These are phyloP conservation scores for Amanita jacksonii DNA, from an alignment of 768 basidiomycete genomes.

Conservation along the genomic window DNA sequence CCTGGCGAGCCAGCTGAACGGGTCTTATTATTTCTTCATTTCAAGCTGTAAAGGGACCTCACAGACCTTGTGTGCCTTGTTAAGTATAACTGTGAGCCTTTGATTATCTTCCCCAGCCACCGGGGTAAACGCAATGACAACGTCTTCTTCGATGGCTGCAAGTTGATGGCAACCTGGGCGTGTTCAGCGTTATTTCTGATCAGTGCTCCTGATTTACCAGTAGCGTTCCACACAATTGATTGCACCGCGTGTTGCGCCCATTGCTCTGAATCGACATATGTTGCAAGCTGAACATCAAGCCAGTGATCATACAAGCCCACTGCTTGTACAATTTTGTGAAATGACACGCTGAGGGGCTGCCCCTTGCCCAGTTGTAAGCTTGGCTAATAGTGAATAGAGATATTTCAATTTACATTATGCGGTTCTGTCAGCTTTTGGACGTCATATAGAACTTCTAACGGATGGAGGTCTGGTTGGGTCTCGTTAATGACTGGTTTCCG, in stretches of 20 bases:
- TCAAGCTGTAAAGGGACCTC: constrained; percentile 7
- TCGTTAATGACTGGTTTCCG: constrained; percentile 53
- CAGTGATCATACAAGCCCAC: constrained; percentile 64
- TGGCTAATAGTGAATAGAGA: constrained; percentile 1
- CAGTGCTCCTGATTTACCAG: constrained; percentile 34
- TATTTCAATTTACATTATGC: constrained; percentile 36
- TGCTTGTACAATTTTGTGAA: constrained; percentile 58
- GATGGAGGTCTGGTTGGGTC: constrained; percentile 67
- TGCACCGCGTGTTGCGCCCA: constrained; percentile 70
- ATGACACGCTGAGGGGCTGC: constrained; percentile 61
- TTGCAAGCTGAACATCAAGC: constrained; percentile 45
- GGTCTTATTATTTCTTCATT: constrained; percentile 9
- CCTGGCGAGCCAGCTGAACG: constrained; percentile 56
- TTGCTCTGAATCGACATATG: constrained; percentile 47
- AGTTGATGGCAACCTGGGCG: constrained; percentile 55
- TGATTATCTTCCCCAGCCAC: constrained; percentile 51
- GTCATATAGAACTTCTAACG: constrained; percentile 69
- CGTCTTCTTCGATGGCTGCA: constrained; percentile 55
- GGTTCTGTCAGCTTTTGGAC: constrained; percentile 67
- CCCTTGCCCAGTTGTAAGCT: constrained; percentile 29
- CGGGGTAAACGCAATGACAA: constrained; percentile 59
- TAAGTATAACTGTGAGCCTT: constrained; percentile 49
- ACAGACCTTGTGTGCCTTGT: constrained; percentile 58
- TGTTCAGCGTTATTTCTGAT: constrained; percentile 7
- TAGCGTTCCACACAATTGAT: constrained; percentile 59